Evolutionary conservation across 2,329 filamentous ascomycete genomes (phyloP).

Genomic region (Metarhizium anisopliae): DNA sequence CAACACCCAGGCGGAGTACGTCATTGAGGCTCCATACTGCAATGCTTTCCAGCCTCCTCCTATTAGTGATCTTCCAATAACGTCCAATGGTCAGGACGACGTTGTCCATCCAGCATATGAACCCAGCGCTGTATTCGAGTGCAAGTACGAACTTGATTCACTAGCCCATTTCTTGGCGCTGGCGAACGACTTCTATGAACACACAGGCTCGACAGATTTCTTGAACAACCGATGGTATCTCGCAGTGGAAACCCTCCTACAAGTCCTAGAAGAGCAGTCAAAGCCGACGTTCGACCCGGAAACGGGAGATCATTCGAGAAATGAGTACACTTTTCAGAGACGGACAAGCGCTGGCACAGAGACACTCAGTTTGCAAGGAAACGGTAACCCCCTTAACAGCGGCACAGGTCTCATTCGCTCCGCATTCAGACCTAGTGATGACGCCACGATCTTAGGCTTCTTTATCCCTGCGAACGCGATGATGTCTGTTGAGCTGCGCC

Average conservation of each 20-base stretch:
- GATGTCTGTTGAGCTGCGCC: conserved; percentile 82
- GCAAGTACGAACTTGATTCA: conserved; percentile 97
- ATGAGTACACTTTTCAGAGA: conserved; percentile 83
- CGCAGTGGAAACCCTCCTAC: conserved; percentile 66
- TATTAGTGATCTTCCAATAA: conserved; percentile 63
- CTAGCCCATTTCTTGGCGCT: conserved; percentile 84
- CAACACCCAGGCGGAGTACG: conserved; percentile 91
- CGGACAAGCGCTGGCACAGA: conserved; percentile 77
- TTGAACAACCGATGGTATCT: conserved; percentile 68
- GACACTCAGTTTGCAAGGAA: conserved; percentile 70
- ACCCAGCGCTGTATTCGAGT: conserved; percentile 81
- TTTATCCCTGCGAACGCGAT: conserved; percentile 94
- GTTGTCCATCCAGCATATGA: conserved; percentile 81
- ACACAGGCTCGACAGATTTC: conserved; percentile 71
- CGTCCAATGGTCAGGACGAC: conserved; percentile 75
- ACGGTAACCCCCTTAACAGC: conserved; percentile 83
- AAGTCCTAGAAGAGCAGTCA: conserved; percentile 70
- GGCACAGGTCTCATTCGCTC: conserved; percentile 82
- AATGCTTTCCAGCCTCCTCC: conserved; percentile 96
- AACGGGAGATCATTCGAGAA: conserved; percentile 55
- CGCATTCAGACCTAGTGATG: conserved; percentile 90
- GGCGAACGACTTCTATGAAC: conserved; percentile 75
- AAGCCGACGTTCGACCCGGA: conserved; percentile 67
- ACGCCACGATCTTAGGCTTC: conserved; percentile 88
- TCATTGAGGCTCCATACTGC: conserved; percentile 92